Evolutionary conservation across 805 yeast species (phyloP).

Genomic region (Lipomyces mesembrius): DNA sequence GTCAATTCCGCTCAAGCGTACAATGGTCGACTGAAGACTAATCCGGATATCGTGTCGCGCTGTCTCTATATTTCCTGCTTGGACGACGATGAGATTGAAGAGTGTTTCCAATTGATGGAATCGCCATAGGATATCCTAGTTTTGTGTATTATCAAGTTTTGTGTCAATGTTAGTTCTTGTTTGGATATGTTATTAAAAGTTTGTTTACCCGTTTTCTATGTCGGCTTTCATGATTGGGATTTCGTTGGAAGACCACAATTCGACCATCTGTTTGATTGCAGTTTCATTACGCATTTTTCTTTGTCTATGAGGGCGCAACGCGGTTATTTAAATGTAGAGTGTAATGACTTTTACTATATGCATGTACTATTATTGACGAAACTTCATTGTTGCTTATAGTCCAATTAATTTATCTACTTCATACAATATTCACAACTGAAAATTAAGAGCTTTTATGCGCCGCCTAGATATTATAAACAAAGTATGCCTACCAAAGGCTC

Average conservation of each 20-base stretch:
- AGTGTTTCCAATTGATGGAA: constrained; percentile 48
- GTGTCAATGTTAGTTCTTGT: neutral
- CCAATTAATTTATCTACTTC: neutral
- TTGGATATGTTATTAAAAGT: neutral
- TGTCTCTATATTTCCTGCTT: constrained; percentile 80
- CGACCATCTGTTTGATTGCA: neutral
- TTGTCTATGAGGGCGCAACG: neutral
- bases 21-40: constrained; percentile 49
- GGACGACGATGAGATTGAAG: constrained; percentile 62
- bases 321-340: neutral
- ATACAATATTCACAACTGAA: neutral
- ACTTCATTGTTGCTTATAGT: neutral
- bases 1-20: constrained; percentile 85
- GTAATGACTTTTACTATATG: constrained; percentile 1
- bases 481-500: neutral
- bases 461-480: neutral
- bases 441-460: neutral
- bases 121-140: constrained; percentile 11
- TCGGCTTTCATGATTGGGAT: neutral
- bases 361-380: neutral
- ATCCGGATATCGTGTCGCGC: constrained; percentile 73
- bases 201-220: neutral
- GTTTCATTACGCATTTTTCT: neutral
- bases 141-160: neutral
- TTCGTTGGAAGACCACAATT: neutral